Evolutionary conservation across 2,329 filamentous ascomycete species (phyloP).

Genomic region (Hypomyces rosellus): DNA sequence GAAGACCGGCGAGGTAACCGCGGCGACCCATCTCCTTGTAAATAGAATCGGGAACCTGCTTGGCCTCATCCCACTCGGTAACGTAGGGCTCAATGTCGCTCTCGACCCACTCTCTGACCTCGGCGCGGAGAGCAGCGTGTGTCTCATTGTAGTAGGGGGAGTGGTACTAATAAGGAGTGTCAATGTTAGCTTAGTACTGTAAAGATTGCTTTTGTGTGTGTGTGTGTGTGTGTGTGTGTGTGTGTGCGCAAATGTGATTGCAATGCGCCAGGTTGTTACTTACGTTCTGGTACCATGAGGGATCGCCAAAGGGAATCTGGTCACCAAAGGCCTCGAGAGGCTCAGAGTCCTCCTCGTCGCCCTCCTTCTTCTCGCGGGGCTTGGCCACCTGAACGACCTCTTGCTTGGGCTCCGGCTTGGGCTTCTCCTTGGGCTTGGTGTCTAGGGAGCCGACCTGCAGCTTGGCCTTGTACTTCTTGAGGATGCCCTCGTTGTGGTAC

Average conservation of each 20-base stretch:
- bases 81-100: slow-evolving; percentile 84
- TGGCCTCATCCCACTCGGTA: slow-evolving; percentile 94
- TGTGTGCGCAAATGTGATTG: background rate
- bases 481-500: slow-evolving; percentile 76
- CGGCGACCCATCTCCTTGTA: slow-evolving; percentile 94
- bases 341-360: slow-evolving; percentile 49
- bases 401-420: slow-evolving; percentile 25
- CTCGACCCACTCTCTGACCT: slow-evolving; percentile 90
- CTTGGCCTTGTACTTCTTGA: slow-evolving; percentile 77
- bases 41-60: slow-evolving; percentile 77
- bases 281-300: slow-evolving; percentile 90
- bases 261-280: slow-evolving; percentile 31
- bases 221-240: too few relatives aligned
- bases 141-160: slow-evolving; percentile 95
- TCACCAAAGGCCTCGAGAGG: slow-evolving; percentile 79
- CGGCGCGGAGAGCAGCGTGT: slow-evolving; percentile 82
- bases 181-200: background rate
- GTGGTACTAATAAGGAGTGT: slow-evolving; percentile 64
- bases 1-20: slow-evolving; percentile 86
- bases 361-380: slow-evolving; percentile 37
- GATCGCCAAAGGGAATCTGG: slow-evolving; percentile 86
- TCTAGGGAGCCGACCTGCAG: slow-evolving; percentile 84
- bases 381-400: slow-evolving; percentile 28
- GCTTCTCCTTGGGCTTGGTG: slow-evolving; percentile 68
- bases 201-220: too few relatives aligned